Evolutionary conservation across 169 alveolate genomes (phyloP).

Genomic region (Eimeria necatrix): DNA sequence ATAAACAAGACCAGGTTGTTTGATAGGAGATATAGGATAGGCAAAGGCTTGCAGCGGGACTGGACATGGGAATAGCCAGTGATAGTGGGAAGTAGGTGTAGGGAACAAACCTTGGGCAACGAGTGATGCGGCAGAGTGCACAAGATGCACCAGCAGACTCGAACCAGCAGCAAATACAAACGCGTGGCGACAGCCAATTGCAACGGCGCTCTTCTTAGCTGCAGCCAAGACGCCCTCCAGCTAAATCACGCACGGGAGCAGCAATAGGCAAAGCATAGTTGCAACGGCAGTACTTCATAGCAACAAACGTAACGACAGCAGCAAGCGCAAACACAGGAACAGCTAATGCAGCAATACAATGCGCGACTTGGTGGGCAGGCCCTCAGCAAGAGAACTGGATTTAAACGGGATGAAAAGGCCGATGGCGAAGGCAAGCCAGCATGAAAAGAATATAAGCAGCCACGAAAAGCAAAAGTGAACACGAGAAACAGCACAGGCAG

Average conservation of each 20-base stretch:
- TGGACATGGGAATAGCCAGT: not conserved
- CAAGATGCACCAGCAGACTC: constrained; percentile 2
- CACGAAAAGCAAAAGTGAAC: not conserved
- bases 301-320: not conserved
- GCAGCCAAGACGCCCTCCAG: constrained; percentile 8
- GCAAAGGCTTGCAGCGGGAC: not conserved
- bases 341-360: not conserved
- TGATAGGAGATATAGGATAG: constrained; percentile 10
- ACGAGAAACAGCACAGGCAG: constrained; percentile 28
- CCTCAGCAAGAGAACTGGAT: constrained; percentile 5
- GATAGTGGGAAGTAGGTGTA: not conserved
- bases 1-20: not conserved
- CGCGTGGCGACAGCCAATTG: constrained; percentile 6
- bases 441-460: not conserved
- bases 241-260: not conserved
- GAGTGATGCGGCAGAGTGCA: not conserved
- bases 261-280: not conserved
- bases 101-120: not conserved
- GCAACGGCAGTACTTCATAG: not conserved
- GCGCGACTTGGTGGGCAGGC: not conserved
- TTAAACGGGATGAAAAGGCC: not conserved
- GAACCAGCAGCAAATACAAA: constrained; percentile 38
- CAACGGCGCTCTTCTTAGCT: not conserved
- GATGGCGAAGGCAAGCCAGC: not conserved
- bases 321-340: not conserved